These are phyloP conservation scores for Manihot esculenta DNA, from an alignment of 441 rosid species.

Conservation along the genomic window DNA sequence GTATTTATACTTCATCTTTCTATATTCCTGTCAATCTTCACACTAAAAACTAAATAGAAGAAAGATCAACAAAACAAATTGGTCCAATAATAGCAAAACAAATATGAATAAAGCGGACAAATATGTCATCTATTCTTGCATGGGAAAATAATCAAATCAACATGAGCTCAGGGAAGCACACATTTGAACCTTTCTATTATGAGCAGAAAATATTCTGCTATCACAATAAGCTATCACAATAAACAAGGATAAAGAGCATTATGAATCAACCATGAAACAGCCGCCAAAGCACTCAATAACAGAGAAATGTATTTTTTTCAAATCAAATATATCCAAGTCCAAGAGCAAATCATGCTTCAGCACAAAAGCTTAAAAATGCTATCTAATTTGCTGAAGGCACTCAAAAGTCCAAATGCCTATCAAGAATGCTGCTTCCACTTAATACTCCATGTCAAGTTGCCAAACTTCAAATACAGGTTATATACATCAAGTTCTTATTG, in stretches of 20 bases:
- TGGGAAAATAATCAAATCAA: background rate
- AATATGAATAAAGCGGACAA: background rate
- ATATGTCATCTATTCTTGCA: background rate
- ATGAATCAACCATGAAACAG: background rate
- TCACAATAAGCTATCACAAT: background rate
- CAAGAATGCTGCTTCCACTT: conserved; percentile 6
- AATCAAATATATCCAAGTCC: background rate
- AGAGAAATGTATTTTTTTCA: background rate
- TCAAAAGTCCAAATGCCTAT: background rate
- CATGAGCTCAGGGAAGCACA: background rate
- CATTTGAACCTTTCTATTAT: background rate
- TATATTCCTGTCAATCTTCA: background rate
- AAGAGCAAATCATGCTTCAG: conserved; percentile 8
- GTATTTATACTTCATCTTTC: background rate
- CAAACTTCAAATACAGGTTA: background rate
- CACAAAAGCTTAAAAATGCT: background rate
- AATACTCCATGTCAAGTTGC: conserved; percentile 2
- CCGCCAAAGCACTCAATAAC: background rate
- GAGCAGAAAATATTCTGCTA: background rate
- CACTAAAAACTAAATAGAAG: conserved; percentile 1
- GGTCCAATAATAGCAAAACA: background rate
- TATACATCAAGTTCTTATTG: background rate
- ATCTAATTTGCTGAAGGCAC: conserved; percentile 5
- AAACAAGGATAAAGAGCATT: background rate
- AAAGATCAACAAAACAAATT: background rate